Base-by-base conservation (phyloP, 352 stramenopile genomes). In the Elongisporangium prolatum region DNA sequence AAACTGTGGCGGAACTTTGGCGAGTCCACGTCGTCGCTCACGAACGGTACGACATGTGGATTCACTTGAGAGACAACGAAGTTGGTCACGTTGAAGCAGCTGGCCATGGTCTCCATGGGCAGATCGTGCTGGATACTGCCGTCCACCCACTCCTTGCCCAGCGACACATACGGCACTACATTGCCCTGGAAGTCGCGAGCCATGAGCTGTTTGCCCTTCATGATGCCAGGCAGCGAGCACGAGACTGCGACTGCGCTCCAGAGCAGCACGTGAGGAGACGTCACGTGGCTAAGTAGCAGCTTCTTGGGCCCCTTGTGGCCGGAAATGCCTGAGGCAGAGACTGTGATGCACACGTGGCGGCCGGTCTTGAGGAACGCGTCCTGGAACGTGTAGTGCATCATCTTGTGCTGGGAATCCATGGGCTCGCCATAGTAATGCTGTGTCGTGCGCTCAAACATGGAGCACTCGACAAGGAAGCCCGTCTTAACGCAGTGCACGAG, bases 271-370 rank as follows among this genome's bases (percentile, higher is more conserved):
- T 97, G 86, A 0, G 91, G 91, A 6, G 93, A 97, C 47, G 81
- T 97, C 60, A 98, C 94, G 69, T 98, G 91, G 71, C 97, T 98
- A 50, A 98, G 61, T 47, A 98, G 65, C 34, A 98, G 67, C 55
- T 90, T 91, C 60, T 89, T 85, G 7, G 80, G 74, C 3, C 74
- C 75, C 52, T 71, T 97, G 74, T 75, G 92, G 71, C 62, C 94
- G 68, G 79, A 98, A 80, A 82, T 79, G 47, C 94, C 84, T 22
- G 80, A 96, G 10, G 91, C 91, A 0, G 91, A 97, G 2, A 98
- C 92, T 0, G 92, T 97, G 67, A 98, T 98, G 62, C 91, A 97
- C 50, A 98, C 86, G 69, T 97, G 86, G 24, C 96, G 95, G 4
- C 88, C 78, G 0, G 94, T 98, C 57, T 90, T 84, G 51, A 96